A percentile compares a stretch with the other conserved stretches of the same genome.
phyloP scores from a whole-genome alignment of 192 early-diverging fungal species.

The Backusella macrospora region DNA sequence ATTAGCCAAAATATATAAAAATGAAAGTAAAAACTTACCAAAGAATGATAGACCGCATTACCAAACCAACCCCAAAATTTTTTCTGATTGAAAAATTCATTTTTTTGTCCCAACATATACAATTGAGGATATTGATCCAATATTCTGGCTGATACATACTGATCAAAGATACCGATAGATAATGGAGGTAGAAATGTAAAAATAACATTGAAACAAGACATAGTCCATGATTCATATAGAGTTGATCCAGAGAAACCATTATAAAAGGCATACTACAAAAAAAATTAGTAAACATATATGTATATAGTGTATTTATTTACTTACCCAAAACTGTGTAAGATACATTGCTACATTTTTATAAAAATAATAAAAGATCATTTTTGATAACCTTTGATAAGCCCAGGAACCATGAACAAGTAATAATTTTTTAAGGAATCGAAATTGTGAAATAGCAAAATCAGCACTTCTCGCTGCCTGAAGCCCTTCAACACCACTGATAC shows the following conservation, averaged over 20 bases:
- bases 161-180: constrained; percentile 98
- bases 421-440: constrained; percentile 92
- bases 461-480: constrained; percentile 95
- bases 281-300: background rate
- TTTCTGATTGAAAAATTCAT: constrained; percentile 83
- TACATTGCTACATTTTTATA: constrained; percentile 99
- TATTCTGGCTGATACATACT: constrained; percentile 89
- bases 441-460: constrained; percentile 99
- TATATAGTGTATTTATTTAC: background rate
- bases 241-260: constrained; percentile 97
- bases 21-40: constrained; percentile 45
- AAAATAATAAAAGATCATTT: constrained; percentile 96
- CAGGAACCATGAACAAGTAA: constrained; percentile 96
- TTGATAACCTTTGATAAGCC: constrained; percentile 94
- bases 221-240: constrained; percentile 98
- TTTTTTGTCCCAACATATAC: constrained; percentile 81
- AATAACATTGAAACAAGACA: constrained; percentile 91
- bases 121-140: constrained; percentile 97
- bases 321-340: constrained; percentile 95
- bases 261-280: constrained; percentile 70
- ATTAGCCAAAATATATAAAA: background rate
- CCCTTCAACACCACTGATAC: constrained; percentile 95
- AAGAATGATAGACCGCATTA: constrained; percentile 93
- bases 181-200: constrained; percentile 95
- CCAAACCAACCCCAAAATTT: constrained; percentile 92